phyloP scores from a whole-genome alignment of 768 basidiomycete genomes.

The Coprinopsis sp. region DNA sequence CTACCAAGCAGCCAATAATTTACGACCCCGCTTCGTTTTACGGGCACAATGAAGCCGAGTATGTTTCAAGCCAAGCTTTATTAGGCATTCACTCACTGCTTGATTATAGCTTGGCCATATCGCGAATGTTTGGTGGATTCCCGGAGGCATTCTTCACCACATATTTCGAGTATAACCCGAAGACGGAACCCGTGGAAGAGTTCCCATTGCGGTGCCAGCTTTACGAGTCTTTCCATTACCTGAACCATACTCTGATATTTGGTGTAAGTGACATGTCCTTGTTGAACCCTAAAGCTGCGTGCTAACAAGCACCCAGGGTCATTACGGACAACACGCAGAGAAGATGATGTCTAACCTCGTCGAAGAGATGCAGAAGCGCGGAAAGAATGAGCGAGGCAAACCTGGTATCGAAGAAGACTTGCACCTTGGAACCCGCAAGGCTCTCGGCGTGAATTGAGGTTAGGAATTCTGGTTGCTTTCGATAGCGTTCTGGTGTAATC shows the following conservation, averaged over 20 bases:
- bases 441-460: too few species aligned
- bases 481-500: too few species aligned
- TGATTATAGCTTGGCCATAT: slow-evolving; percentile 55
- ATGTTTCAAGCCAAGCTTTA: slow-evolving; percentile 18
- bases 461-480: too few species aligned
- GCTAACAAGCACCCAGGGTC: slow-evolving; percentile 29
- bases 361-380: slow-evolving; percentile 1
- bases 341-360: slow-evolving; percentile 35
- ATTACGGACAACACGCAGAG: slow-evolving; percentile 52
- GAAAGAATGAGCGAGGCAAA: neutral
- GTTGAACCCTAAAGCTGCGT: neutral
- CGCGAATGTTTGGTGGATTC: slow-evolving; percentile 78
- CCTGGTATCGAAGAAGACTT: neutral
- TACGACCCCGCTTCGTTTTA: slow-evolving; percentile 78
- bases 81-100: neutral
- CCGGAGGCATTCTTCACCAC: slow-evolving; percentile 55
- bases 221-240: slow-evolving; percentile 79
- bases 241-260: slow-evolving; percentile 78
- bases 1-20: slow-evolving; percentile 56
- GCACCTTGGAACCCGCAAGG: too few species aligned
- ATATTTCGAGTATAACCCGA: slow-evolving; percentile 61
- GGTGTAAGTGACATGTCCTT: slow-evolving; percentile 46
- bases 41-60: slow-evolving; percentile 84
- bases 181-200: slow-evolving; percentile 59
- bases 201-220: slow-evolving; percentile 60